Evolutionary conservation across 2,329 filamentous ascomycete species (phyloP), one percentile per base, ranked within the genome.

Genomic region (Calonectria leucothoes): DNA sequence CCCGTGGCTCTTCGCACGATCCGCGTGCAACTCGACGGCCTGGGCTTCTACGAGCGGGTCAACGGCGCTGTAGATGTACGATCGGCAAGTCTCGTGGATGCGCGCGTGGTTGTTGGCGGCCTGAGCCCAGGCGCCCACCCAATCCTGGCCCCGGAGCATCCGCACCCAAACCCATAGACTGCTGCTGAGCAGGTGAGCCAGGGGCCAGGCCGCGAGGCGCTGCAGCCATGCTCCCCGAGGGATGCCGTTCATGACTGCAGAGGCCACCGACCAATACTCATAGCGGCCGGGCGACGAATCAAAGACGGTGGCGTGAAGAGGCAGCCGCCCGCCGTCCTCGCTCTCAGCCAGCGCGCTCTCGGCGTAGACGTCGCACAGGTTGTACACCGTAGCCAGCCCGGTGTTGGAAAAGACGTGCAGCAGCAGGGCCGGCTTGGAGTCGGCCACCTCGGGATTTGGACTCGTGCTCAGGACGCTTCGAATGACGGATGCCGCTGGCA

Each of bases 391-490:
- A 15, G 48, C 69, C 15, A 66, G 39, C 20, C 69, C 69, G 7
- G 49, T 66, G 11, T 70, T 70, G 12, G 61, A 70, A 29, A 70
- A 70, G 23, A 66, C 17, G 61, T 66, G 69, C 10, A 66, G 49
- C 23, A 66, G 10, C n/a, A 66, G 17, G 20, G 69, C 17, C 7
- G 49, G 69, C 31, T 71, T 66, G 2, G 61, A 25, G 29, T 29
- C 31, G 8, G 37, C 23, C 6, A 27, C 14, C 8, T 33, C 35
- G 25, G 48, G 17, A n/a, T 23, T 27, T 15, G 37, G 12, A n/a
- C 20, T 42, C 27, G 48, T 39, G 12, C 17, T 29, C 14, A 49
- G 6, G 11, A 70, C 20, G 8, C 35, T 70, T 3, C 61, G 59
- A 55, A 70, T 59, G 2, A 23, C 29, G 6, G 69, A 70, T 8